A percentile compares a stretch with the other conserved stretches of the same genome.
These are phyloP conservation scores for Ophiostoma piceae DNA, from an alignment of 2,329 filamentous ascomycete genomes.

Conservation along the genomic window DNA sequence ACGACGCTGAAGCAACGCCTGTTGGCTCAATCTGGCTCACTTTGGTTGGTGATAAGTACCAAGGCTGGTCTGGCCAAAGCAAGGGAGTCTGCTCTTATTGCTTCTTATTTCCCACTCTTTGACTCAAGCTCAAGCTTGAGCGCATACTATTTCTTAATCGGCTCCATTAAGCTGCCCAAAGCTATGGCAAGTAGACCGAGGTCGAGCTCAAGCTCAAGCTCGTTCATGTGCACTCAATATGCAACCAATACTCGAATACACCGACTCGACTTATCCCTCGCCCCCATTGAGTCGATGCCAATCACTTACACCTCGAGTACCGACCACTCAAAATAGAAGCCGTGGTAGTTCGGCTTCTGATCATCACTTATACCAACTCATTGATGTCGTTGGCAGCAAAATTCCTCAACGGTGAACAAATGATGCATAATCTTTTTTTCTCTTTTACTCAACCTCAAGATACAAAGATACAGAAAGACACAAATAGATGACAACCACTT, in stretches of 20 bases:
- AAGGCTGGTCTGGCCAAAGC: slow-evolving; percentile 1
- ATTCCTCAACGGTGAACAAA: background rate
- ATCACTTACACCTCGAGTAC: background rate
- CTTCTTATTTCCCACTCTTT: background rate
- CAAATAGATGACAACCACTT: background rate
- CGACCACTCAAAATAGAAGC: background rate
- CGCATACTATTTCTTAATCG: background rate
- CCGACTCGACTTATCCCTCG: background rate
- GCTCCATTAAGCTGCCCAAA: background rate
- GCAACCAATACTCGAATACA: background rate
- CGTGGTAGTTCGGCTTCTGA: background rate
- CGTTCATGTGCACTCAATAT: background rate
- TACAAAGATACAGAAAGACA: background rate
- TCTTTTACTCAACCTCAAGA: too few species aligned
- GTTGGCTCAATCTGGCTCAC: background rate
- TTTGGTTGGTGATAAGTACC: background rate
- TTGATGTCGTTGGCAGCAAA: background rate
- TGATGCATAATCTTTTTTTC: too few species aligned
- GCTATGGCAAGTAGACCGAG: background rate
- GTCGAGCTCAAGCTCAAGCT: background rate
- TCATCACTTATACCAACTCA: background rate
- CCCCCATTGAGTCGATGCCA: background rate
- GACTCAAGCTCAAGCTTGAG: background rate
- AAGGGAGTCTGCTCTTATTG: background rate
- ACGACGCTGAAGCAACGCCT: slow-evolving; percentile 11